phyloP scores from a whole-genome alignment of 164 flowering plant genomes.

The Vitis rotundifolia region DNA sequence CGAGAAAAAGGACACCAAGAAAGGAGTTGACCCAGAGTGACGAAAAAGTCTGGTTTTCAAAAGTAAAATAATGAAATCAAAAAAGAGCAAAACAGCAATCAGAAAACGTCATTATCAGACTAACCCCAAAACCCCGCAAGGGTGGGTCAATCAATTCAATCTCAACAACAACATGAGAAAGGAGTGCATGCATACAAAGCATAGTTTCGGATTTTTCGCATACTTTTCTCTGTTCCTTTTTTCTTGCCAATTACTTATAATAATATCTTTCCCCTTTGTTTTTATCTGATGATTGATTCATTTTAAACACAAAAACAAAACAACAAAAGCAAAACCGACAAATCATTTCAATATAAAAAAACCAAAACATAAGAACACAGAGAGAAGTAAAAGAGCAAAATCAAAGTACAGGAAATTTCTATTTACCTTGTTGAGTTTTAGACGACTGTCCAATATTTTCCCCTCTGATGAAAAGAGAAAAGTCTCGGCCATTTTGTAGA shows the following conservation, averaged over 20 bases:
- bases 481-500: slow-evolving; percentile 71
- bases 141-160: slow-evolving; percentile 29
- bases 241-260: background rate
- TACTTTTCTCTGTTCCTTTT: background rate
- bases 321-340: slow-evolving; percentile 1
- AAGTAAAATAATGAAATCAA: background rate
- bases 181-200: slow-evolving; percentile 23
- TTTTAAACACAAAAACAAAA: slow-evolving; percentile 5
- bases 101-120: slow-evolving; percentile 32
- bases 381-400: background rate
- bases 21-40: slow-evolving; percentile 2
- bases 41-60: too few species aligned
- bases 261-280: slow-evolving; percentile 6
- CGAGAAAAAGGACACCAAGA: background rate
- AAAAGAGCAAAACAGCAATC: slow-evolving; percentile 8
- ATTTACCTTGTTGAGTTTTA: slow-evolving; percentile 78
- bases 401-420: background rate
- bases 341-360: slow-evolving; percentile 1
- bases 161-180: slow-evolving; percentile 17
- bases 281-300: slow-evolving; percentile 25
- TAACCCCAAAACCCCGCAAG: slow-evolving; percentile 27
- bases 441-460: slow-evolving; percentile 63
- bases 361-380: background rate
- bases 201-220: slow-evolving; percentile 11
- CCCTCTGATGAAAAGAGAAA: slow-evolving; percentile 69